Evolutionary conservation across 306 rosid species (phyloP), one percentile per base, ranked within the genome.

Genomic region (Adenanthera pavonina): DNA sequence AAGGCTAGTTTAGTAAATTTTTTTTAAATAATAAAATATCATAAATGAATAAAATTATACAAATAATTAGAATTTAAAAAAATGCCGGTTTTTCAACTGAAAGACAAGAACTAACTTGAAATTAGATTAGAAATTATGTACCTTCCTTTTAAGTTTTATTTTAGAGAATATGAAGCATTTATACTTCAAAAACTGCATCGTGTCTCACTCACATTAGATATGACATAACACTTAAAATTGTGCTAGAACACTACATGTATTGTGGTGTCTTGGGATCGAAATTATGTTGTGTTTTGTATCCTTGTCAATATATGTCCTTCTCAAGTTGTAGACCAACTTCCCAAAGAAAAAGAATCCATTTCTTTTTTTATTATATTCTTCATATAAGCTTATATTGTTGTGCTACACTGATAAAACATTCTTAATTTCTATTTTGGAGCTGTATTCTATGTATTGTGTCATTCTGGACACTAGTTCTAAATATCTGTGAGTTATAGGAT

Each of bases 381-480:
- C 44, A 17, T 43, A 62, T 62, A 8, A 74, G 8, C n/a, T 54
- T 25, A 25, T 25, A 25, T 25, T 25, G 30, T 25, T 25, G 30
- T 25, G 30, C 62, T 40, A 65, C 41, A 38, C 68, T 49, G 30
- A 25, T 25, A 25, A 25, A 25, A 25, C 30, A 25, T 25, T 25
- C 30, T 25, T 25, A 25, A 17, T 6, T 54, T 34, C 35, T 56
- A 54, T 74, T 74, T 74, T 66, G 38, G 53, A 74, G 14, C 17
- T 33, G 30, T 74, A 54, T 25, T 44, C 10, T 36, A 54, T 51
- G 17, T 40, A 33, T 72, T 40, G 35, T 52, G 35, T 73, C 65
- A 69, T 76, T 70, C 41, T 51, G 34, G 38, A 70, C 47, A 69
- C 73, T 77, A 47, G 12, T 72, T 76, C 56, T 57, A 47, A 48